Base-by-base conservation (phyloP, 2,329 filamentous ascomycete genomes). In the Epichloe gansuensis region DNA sequence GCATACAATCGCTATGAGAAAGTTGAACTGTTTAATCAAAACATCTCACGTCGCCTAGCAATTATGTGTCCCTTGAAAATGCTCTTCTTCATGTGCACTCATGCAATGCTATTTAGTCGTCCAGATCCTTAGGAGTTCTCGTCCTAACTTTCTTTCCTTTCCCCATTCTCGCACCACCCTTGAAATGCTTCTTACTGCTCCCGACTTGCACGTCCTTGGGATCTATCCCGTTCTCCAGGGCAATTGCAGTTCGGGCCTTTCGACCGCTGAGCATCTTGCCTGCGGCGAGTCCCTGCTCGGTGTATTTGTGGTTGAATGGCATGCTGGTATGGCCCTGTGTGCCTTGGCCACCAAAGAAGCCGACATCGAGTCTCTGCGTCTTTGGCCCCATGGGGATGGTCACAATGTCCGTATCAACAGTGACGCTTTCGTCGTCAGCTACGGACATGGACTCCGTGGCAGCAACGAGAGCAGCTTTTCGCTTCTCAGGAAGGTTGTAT, bases 281-380 rank as follows among this genome's bases (percentile, higher is more conserved):
- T 2, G 65, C 64, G 17, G 61, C 66, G 53, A 45, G 53, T 4
- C 89, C 90, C 64, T 95, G 89, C 69, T 93, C 80, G 3, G 83
- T 83, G 69, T 96, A 94, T 71, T 93, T 87, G 72, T 93, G 81
- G 68, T 84, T 91, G 72, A 97, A 97, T 0, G 93, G 91, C 75
- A 83, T 83, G 52, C 72, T 83, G 39, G 94, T 58, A 62, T 87
- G 85, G 2, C 82, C 86, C 1, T 76, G 78, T 45, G 74, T 78
- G 11, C 78, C 75, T 52, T 80, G 76, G 2, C 81, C 72, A 5
- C 78, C 84, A 65, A 98, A 98, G 75, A 97, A 98, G n/a, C 81
- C 80, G 63, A 85, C 88, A 71, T 98, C 93, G 21, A 98, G 74
- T 53, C 78, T 80, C 58, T 81, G 74, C 0, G 89, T 87, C 65